Conservation (phyloP, 2,329 filamentous ascomycete genomes). For the Raffaelea arxii region DNA sequence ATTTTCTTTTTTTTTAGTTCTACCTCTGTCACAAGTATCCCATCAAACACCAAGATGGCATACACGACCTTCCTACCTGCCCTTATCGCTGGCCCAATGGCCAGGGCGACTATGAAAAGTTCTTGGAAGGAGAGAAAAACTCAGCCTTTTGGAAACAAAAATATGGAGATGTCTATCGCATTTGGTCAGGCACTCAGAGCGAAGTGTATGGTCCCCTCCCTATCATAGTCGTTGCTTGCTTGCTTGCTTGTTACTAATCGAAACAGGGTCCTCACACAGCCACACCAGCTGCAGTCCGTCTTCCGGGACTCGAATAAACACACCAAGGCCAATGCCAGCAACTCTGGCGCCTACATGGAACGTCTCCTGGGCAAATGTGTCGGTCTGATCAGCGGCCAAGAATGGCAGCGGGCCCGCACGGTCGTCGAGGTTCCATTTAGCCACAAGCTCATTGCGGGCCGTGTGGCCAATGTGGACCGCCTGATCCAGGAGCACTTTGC, state of each 20-base stretch:
- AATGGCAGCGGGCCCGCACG: conserved; percentile 19
- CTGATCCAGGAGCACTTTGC: background rate
- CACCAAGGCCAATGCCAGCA: conserved; percentile 28
- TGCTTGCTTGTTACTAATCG: background rate
- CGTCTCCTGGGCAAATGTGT: conserved; percentile 32
- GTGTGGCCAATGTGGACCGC: conserved; percentile 1
- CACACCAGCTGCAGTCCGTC: conserved; percentile 24
- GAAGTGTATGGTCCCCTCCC: conserved; percentile 25
- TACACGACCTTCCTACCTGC: conserved; percentile 11
- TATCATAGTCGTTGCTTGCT: background rate
- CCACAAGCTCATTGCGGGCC: background rate
- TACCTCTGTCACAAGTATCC: background rate
- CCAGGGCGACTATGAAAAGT: conserved; percentile 30
- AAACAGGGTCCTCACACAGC: conserved; percentile 24
- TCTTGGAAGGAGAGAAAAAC: conserved; percentile 25
- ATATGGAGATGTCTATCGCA: conserved; percentile 26
- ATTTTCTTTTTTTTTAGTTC: background rate
- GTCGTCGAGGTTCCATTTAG: conserved; percentile 13
- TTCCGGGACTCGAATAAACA: conserved; percentile 35
- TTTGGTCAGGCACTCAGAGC: conserved; percentile 25
- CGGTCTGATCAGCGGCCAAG: conserved; percentile 25
- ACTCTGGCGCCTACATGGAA: conserved; percentile 28
- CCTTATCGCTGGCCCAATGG: conserved; percentile 26
- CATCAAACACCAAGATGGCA: background rate
- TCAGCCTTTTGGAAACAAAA: conserved; percentile 20